These are phyloP conservation scores for Populus tremula DNA, from an alignment of 345 rosid species.

Conservation along the genomic window DNA sequence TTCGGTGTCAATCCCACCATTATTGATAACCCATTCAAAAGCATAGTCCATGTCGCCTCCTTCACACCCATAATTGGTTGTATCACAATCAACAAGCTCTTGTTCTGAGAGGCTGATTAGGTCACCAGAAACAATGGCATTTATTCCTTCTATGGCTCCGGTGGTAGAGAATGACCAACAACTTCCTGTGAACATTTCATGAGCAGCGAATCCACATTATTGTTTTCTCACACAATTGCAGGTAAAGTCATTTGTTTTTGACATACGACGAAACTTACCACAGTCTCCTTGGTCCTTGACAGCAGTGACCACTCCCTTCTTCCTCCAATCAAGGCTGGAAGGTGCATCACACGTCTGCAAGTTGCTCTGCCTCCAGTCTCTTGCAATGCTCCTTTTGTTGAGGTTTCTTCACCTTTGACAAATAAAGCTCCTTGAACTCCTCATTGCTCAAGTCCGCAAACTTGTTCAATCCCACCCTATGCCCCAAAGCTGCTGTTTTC, in stretches of 20 bases:
- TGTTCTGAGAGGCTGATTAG: conserved; percentile 67
- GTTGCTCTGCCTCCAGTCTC: conserved; percentile 3
- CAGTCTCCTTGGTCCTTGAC: conserved; percentile 60
- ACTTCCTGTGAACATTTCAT: conserved; percentile 44
- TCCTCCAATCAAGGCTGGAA: conserved; percentile 66
- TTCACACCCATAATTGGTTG: conserved; percentile 58
- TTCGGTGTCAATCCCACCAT: conserved; percentile 69
- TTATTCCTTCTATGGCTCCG: conserved; percentile 69
- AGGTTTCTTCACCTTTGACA: conserved; percentile 52
- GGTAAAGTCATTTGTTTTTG: background rate
- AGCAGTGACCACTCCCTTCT: conserved; percentile 47
- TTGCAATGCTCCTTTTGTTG: conserved; percentile 13
- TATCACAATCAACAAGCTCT: conserved; percentile 68
- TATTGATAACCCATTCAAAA: conserved; percentile 64
- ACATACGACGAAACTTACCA: conserved; percentile 31
- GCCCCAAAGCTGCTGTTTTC: conserved; percentile 15
- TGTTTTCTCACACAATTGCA: background rate
- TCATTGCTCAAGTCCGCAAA: conserved; percentile 66
- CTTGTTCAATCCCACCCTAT: conserved; percentile 52
- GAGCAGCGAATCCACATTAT: background rate
- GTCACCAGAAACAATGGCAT: conserved; percentile 52
- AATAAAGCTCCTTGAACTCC: conserved; percentile 42
- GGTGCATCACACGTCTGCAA: conserved; percentile 47
- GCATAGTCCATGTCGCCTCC: conserved; percentile 81
- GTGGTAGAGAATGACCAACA: conserved; percentile 77